Conservation (phyloP, 192 early-diverging fungal species). For the Coemansia sp. region DNA sequence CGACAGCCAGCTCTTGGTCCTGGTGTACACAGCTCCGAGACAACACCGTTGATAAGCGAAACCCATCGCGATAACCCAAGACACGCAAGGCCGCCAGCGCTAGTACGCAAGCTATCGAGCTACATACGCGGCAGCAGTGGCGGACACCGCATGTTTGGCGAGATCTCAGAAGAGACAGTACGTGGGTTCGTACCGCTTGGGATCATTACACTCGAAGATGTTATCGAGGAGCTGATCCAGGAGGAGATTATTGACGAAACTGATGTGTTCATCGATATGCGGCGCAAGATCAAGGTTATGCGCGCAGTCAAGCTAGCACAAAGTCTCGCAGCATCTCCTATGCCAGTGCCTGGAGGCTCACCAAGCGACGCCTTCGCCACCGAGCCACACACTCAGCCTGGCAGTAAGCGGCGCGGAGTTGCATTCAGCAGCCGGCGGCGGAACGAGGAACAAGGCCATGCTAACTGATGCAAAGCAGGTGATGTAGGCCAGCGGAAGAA, state of each 20-base stretch:
- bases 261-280: constrained; percentile 64
- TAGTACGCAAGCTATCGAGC: constrained; percentile 37
- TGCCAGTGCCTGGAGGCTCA: neutral
- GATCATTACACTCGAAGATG: constrained; percentile 81
- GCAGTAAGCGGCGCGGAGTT: constrained; percentile 14
- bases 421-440: constrained; percentile 33
- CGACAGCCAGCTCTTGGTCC: neutral
- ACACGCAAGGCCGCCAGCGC: constrained; percentile 14
- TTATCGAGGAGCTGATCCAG: constrained; percentile 82
- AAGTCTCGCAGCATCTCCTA: constrained; percentile 1
- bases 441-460: constrained; percentile 16
- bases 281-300: constrained; percentile 49
- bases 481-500: neutral
- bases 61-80: neutral
- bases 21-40: neutral
- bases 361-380: neutral
- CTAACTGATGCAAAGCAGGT: neutral
- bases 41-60: constrained; percentile 24
- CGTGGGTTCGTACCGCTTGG: constrained; percentile 59
- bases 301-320: constrained; percentile 47
- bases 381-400: neutral
- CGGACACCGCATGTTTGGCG: constrained; percentile 14
- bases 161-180: constrained; percentile 44
- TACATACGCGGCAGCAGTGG: constrained; percentile 31
- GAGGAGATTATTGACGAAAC: constrained; percentile 86